phyloP scores from a whole-genome alignment of 495 filamentous ascomycete species.

The Lophium mytilinum region DNA sequence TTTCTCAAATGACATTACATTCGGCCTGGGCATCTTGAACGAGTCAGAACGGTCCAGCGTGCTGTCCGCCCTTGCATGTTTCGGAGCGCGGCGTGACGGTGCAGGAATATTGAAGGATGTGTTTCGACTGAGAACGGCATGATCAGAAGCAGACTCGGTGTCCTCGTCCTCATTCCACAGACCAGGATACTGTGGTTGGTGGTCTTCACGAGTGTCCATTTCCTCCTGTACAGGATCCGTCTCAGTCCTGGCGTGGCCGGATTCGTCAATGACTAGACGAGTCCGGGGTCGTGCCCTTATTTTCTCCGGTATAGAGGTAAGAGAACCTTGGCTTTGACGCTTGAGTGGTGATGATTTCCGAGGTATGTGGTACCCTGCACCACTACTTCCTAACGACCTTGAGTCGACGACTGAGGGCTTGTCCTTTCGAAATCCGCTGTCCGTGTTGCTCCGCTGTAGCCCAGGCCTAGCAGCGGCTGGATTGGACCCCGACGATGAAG shows the following conservation, averaged over 20 bases:
- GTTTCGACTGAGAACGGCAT: slow-evolving; percentile 21
- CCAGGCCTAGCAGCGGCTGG: slow-evolving; percentile 10
- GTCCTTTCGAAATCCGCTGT: slow-evolving; percentile 24
- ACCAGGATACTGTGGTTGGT: slow-evolving; percentile 27
- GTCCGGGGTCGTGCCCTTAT: slow-evolving; percentile 18
- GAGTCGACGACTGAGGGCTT: slow-evolving; percentile 17
- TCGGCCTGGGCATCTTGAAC: slow-evolving; percentile 26
- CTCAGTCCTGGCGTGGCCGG: slow-evolving; percentile 33
- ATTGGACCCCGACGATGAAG: slow-evolving; percentile 18
- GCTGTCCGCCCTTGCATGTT: slow-evolving; percentile 29
- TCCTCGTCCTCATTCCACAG: slow-evolving; percentile 30
- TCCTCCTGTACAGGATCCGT: slow-evolving; percentile 25
- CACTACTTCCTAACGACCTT: slow-evolving; percentile 6
- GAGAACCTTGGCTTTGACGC: slow-evolving; percentile 24
- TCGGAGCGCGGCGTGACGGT: slow-evolving; percentile 20
- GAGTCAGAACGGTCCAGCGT: slow-evolving; percentile 14
- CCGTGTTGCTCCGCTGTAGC: slow-evolving; percentile 33
- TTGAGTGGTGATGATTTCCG: slow-evolving; percentile 26
- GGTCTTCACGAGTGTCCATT: slow-evolving; percentile 19
- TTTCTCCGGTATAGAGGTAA: slow-evolving; percentile 23
- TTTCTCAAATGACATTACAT: slow-evolving; percentile 23
- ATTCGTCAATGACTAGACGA: slow-evolving; percentile 34
- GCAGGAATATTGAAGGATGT: slow-evolving; percentile 29
- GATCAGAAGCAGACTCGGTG: slow-evolving; percentile 26
- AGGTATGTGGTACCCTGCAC: slow-evolving; percentile 17